A percentile compares a stretch with the other conserved stretches of the same genome.
Evolutionary conservation across 495 filamentous ascomycete species (phyloP).

Genomic region (Emericellopsis terricola): DNA sequence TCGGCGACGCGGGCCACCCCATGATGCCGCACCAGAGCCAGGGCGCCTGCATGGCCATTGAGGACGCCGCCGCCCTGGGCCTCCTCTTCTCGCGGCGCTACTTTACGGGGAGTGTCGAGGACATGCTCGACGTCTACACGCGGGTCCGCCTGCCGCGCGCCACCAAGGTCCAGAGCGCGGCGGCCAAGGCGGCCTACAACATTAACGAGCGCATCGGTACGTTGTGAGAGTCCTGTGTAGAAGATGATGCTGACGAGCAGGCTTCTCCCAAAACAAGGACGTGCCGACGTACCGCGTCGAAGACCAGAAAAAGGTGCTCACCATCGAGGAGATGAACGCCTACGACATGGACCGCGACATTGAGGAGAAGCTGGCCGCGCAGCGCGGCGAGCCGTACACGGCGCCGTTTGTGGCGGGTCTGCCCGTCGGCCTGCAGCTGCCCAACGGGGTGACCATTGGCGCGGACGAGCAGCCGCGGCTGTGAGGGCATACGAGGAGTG

Average conservation of each 20-base stretch:
- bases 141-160: conserved; percentile 23
- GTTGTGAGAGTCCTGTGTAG: not conserved
- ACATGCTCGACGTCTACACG: conserved; percentile 31
- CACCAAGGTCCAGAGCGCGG: conserved; percentile 24
- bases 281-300: conserved; percentile 24
- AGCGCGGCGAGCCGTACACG: conserved; percentile 8
- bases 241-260: conserved; percentile 5
- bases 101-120: conserved; percentile 14
- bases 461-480: not conserved
- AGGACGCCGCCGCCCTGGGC: conserved; percentile 22
- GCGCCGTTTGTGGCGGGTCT: conserved; percentile 17
- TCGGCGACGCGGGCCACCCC: conserved; percentile 30
- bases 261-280: conserved; percentile 26
- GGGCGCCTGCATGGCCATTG: conserved; percentile 23
- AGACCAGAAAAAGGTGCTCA: conserved; percentile 25
- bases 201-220: conserved; percentile 30
- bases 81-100: conserved; percentile 11
- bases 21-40: conserved; percentile 34
- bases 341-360: conserved; percentile 32
- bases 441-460: conserved; percentile 13
- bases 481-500: not conserved
- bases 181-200: conserved; percentile 28
- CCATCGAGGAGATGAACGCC: conserved; percentile 32
- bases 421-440: conserved; percentile 20
- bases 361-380: conserved; percentile 18